These are phyloP conservation scores for Phytopythium litorale DNA, from an alignment of 352 stramenopile genomes.

Conservation along the genomic window DNA sequence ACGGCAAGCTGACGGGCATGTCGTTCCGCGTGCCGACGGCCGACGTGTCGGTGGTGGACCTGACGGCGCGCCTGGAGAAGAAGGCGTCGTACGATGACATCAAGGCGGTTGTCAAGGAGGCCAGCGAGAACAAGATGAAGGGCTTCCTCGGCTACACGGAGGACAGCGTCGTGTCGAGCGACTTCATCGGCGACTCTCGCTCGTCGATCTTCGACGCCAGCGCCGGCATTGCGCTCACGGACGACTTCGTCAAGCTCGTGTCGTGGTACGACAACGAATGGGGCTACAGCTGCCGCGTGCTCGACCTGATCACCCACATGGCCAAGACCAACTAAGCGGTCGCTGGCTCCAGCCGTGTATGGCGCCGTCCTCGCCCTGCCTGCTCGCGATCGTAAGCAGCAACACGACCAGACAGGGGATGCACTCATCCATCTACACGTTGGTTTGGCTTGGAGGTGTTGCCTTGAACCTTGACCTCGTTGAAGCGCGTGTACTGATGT, in stretches of 20 bases:
- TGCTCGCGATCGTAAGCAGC: background rate
- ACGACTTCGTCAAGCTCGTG: slow-evolving; percentile 99
- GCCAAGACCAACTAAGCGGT: slow-evolving; percentile 40
- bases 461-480: background rate
- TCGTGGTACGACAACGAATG: slow-evolving; percentile 99
- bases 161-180: slow-evolving; percentile 95
- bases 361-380: background rate
- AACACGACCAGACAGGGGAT: background rate
- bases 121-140: slow-evolving; percentile 93
- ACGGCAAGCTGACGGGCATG: slow-evolving; percentile 92
- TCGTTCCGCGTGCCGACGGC: slow-evolving; percentile 89
- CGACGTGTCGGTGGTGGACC: slow-evolving; percentile 55
- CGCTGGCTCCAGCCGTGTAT: background rate
- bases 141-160: slow-evolving; percentile 98
- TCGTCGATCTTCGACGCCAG: slow-evolving; percentile 36
- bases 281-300: slow-evolving; percentile 96
- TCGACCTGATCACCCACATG: slow-evolving; percentile 98
- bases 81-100: slow-evolving; percentile 98
- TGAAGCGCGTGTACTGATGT: background rate
- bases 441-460: background rate
- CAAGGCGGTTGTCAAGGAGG: slow-evolving; percentile 93
- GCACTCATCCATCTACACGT: background rate
- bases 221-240: slow-evolving; percentile 97
- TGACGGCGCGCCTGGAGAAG: slow-evolving; percentile 82
- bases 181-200: slow-evolving; percentile 85